These are phyloP conservation scores for Saccharomycopsis sp. DNA, from an alignment of 805 yeast genomes.

Conservation along the genomic window DNA sequence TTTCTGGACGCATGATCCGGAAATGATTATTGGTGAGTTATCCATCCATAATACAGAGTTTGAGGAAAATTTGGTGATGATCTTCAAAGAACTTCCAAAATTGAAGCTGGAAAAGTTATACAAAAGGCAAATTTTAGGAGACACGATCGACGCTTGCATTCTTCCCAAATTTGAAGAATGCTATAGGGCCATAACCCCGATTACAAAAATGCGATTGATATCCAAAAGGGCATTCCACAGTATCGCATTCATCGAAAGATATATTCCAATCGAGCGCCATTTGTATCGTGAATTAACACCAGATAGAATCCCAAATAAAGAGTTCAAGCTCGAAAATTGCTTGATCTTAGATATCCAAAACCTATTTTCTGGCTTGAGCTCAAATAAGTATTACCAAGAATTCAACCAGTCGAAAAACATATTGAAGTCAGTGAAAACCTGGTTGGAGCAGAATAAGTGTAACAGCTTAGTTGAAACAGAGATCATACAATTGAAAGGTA, in stretches of 20 bases:
- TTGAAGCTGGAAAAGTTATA: conserved; percentile 9
- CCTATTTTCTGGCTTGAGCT: conserved; percentile 12
- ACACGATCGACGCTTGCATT: neutral
- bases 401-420: neutral
- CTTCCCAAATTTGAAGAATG: conserved; percentile 13
- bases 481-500: conserved; percentile 86
- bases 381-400: neutral
- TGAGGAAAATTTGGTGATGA: conserved; percentile 13
- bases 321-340: too few relatives aligned
- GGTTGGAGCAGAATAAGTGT: neutral
- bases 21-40: conserved; percentile 12
- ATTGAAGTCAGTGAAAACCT: neutral
- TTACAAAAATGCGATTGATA: conserved; percentile 11
- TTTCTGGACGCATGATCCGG: conserved; percentile 10
- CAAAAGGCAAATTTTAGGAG: neutral
- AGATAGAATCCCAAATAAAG: conserved; percentile 8
- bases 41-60: conserved; percentile 14
- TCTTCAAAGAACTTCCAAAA: conserved; percentile 9
- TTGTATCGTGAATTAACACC: conserved; percentile 11
- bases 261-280: conserved; percentile 20
- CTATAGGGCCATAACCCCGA: conserved; percentile 10
- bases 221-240: conserved; percentile 2
- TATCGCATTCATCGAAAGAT: neutral
- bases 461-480: conserved; percentile 44
- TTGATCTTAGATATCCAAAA: conserved; percentile 14